phyloP scores from a whole-genome alignment of 2,329 filamentous ascomycete genomes.

The Elsinoe fawcettii region DNA sequence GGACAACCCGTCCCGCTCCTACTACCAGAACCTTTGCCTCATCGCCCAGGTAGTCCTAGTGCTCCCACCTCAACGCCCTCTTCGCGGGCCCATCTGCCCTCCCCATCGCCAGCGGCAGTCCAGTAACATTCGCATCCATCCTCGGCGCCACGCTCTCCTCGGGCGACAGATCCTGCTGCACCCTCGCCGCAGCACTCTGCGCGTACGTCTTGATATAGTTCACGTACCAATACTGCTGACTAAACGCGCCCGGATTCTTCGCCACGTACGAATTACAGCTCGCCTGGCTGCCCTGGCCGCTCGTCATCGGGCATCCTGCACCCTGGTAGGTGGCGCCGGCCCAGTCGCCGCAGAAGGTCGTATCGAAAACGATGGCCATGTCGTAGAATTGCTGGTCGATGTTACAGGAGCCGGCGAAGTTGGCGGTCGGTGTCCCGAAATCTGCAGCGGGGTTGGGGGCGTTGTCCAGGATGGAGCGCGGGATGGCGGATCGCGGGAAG shows the following conservation, averaged over 20 bases:
- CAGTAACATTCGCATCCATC: conserved; percentile 1
- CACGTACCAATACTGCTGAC: conserved; percentile 21
- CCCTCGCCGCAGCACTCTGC: not conserved
- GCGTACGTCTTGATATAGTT: conserved; percentile 23
- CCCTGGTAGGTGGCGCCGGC: conserved; percentile 18
- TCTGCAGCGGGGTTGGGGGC: conserved; percentile 45
- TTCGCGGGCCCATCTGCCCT: not conserved
- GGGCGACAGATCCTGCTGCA: not conserved
- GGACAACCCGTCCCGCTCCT: not conserved
- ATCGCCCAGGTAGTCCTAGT: no score
- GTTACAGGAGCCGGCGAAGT: conserved; percentile 38
- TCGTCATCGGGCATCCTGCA: conserved; percentile 17
- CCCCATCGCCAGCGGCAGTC: not conserved
- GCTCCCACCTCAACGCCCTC: not conserved
- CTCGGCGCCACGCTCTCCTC: not conserved
- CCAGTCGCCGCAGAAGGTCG: conserved; percentile 32
- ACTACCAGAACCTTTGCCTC: no score
- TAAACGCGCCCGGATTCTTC: conserved; percentile 20
- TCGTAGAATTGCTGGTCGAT: conserved; percentile 30
- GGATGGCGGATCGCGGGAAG: conserved; percentile 61
- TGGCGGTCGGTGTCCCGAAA: conserved; percentile 54
- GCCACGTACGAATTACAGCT: conserved; percentile 21
- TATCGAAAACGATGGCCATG: conserved; percentile 57
- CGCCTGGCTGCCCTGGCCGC: not conserved
- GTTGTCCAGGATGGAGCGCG: conserved; percentile 47